phyloP scores from a whole-genome alignment of 177 flowering plant genomes.

The Telopea speciosissima region DNA sequence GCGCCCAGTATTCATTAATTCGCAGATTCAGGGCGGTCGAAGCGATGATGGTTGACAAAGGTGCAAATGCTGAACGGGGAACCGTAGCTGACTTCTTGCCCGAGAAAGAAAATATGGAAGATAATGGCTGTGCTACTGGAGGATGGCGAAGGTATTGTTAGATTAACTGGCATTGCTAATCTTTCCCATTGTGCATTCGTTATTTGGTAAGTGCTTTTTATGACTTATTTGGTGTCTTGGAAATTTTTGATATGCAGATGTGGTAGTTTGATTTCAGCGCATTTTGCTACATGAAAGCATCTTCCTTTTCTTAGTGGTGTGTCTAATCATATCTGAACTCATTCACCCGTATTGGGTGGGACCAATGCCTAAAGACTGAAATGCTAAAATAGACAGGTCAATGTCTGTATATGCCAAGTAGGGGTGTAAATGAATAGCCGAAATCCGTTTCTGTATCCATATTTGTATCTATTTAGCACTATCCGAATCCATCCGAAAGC shows the following conservation, averaged over 20 bases:
- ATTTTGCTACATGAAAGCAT: neutral
- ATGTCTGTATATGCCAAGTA: too few relatives aligned
- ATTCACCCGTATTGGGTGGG: neutral
- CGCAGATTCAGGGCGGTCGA: constrained; percentile 18
- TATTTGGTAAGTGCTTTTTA: neutral
- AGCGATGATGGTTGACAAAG: constrained; percentile 70
- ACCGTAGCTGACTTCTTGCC: constrained; percentile 29
- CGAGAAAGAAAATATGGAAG: constrained; percentile 42
- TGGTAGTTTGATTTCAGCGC: neutral
- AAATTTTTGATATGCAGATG: neutral
- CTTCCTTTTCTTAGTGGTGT: too few relatives aligned
- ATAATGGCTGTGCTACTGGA: constrained; percentile 64
- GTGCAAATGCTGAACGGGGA: constrained; percentile 24
- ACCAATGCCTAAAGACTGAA: neutral
- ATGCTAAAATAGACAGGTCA: neutral
- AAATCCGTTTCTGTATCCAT: too few relatives aligned
- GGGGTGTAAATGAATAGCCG: too few relatives aligned
- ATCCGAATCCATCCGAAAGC: too few relatives aligned
- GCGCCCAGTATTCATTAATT: constrained; percentile 17
- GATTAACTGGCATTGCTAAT: neutral
- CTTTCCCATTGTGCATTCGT: neutral
- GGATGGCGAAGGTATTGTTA: constrained; percentile 66
- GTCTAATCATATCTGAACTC: too few relatives aligned
- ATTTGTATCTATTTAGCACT: too few relatives aligned
- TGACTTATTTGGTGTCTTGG: neutral